Evolutionary conservation across 2,329 filamentous ascomycete genomes (phyloP).

Genomic region (Arthroderma uncinatum): DNA sequence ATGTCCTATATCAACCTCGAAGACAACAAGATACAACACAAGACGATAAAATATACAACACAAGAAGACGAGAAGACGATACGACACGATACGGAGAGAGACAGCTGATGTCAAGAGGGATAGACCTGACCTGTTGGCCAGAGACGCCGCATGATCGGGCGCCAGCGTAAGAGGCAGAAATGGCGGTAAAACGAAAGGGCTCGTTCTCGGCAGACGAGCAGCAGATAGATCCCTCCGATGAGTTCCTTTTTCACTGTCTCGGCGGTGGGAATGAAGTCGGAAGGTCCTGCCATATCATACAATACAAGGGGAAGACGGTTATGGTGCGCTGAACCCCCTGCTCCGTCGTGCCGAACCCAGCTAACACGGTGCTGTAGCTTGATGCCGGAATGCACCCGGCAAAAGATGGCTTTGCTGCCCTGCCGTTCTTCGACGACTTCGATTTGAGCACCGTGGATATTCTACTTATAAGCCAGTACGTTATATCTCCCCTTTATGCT

Average conservation of each 20-base stretch:
- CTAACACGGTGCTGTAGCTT: constrained; percentile 48
- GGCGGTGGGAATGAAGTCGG: constrained; percentile 97
- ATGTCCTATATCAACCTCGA: not conserved
- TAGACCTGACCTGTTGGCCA: no score
- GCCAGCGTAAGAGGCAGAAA: no score
- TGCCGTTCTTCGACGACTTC: constrained; percentile 98
- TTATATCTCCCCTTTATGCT: constrained; percentile 24
- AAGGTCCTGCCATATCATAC: constrained; percentile 90
- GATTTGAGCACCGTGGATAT: constrained; percentile 95
- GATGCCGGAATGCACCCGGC: constrained; percentile 95
- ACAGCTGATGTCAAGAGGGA: no score
- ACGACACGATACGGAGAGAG: no score
- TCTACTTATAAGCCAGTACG: constrained; percentile 98
- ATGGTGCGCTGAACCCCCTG: constrained; percentile 55
- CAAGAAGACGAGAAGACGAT: no score
- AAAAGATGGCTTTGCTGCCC: constrained; percentile 82
- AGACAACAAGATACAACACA: no score
- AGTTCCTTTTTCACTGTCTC: constrained; percentile 85
- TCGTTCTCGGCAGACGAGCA: constrained; percentile 52
- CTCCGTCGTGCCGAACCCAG: not conserved
- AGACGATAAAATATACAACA: no score
- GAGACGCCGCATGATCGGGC: no score
- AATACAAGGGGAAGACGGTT: constrained; percentile 98
- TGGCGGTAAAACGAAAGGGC: constrained; percentile 91
- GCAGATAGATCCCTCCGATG: constrained; percentile 82